These are phyloP conservation scores for Rhizoclosmatium globosum DNA, from an alignment of 192 early-diverging fungal genomes.

Conservation along the genomic window DNA sequence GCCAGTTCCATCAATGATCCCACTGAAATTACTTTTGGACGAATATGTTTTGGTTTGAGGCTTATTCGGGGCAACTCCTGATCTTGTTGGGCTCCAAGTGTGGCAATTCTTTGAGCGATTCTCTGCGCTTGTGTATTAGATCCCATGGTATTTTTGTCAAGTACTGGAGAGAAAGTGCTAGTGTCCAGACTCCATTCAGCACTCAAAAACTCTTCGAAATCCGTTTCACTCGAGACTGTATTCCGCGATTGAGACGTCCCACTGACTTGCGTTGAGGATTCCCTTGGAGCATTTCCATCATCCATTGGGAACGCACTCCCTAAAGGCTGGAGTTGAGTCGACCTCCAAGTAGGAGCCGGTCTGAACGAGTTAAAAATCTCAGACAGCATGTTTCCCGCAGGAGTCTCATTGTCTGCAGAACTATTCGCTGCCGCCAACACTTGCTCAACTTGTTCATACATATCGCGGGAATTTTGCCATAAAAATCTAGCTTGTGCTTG, in stretches of 20 bases:
- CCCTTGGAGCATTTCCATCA: neutral
- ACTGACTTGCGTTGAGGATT: neutral
- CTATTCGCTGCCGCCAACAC: neutral
- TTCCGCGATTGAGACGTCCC: neutral
- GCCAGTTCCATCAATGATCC: conserved; percentile 1
- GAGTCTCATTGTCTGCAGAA: too few relatives aligned
- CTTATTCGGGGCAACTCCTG: neutral
- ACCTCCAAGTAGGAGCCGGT: too few relatives aligned
- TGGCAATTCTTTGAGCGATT: neutral
- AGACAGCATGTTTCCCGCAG: too few relatives aligned
- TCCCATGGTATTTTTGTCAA: neutral
- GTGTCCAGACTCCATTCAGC: neutral
- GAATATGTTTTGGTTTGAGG: neutral
- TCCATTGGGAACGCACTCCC: neutral
- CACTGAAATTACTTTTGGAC: neutral
- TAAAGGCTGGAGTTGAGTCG: too few relatives aligned
- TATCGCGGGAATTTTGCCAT: too few relatives aligned
- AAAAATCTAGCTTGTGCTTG: too few relatives aligned
- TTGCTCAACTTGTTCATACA: too few relatives aligned
- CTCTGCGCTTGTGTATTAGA: neutral
- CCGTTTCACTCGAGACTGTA: too few relatives aligned
- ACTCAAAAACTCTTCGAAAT: neutral
- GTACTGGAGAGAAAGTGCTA: neutral
- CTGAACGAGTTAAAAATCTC: too few relatives aligned
- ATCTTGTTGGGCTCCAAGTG: neutral